Evolutionary conservation across 805 yeast species (phyloP), one percentile per base, ranked within the genome.

Genomic region (Metschnikowia kunwiensis): DNA sequence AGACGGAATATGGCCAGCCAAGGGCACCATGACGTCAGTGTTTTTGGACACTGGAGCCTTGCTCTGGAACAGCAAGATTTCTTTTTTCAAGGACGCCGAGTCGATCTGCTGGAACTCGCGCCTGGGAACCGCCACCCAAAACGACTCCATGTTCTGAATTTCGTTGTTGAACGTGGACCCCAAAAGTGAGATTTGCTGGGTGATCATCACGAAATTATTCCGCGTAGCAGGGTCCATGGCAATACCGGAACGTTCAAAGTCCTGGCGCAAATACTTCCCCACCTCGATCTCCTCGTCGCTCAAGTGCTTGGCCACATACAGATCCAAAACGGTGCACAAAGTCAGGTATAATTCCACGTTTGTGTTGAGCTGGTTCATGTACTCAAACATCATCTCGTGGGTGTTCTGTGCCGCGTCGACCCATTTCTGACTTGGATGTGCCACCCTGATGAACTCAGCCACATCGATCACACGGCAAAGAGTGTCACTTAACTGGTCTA

Each of bases 381-480:
- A 89, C 53, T 88, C 95, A 59, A 82, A 91, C 84, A 91, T 77
- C 45, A 78, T 69, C 49, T 86, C 94, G 55, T 91, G 96, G 24
- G 93, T 83, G 28, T 75, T 72, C 53, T 91, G 95, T 1, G 98
- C 96, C 1, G 88, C 89, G 25, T 70, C 70, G 8, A 83, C 71
- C 72, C 86, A 87, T 12, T 66, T 60, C 32, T 66, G 66, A 45
- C 80, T 75, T 1, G 97, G 97, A 55, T 91, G 97, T 1, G 82
- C 80, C 16, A 87, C 88, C 30, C 97, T 68, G 19, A 93, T 78
- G 62, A 91, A 91, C 50, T 89, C 97, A 24, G 96, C 91, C 32
- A 91, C 73, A 60, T 93, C 98, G 26, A 93, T 89, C 5, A 87
- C 97, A 38, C 95, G 76, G 56, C 98, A 93, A 20, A 93, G 61